Evolutionary conservation across 305 asterid genomes (phyloP), one percentile per base, ranked within the genome.

Genomic region (Fraxinus floribunda): DNA sequence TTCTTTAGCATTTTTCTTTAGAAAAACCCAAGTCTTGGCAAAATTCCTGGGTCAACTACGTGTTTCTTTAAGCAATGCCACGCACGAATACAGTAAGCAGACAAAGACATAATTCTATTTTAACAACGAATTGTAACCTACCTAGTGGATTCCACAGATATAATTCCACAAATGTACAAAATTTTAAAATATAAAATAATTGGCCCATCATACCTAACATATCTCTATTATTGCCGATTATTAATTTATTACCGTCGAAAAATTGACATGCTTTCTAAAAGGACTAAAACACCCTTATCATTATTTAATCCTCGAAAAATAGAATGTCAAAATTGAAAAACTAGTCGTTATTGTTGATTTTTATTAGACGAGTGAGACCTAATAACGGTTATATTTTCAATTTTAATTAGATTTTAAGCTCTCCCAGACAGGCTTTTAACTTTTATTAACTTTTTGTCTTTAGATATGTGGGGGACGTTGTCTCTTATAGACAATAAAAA

Each of bases 151-250:
- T 44, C 78, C 74, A 79, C 77, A 71, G 35, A 72, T 18, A n/a
- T 60, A 18, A 24, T n/a, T 76, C 82, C 83, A 81, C 38, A 66
- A 75, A 74, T 81, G 24, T 84, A 35, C 76, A 79, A 79, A 84
- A 83, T 75, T 35, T 15, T n/a, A n/a, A 44, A 60, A 16, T 15
- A 15, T 66, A 16, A 70, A 83, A 83, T 75, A 24, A 13, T 75
- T 81, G 80, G 79, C 87, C 89, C 80, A 83, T 81, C 82, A 75
- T 80, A 76, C 84, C 81, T 52, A 81, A 77, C 82, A 68, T 76
- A 24, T 64, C 76, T 57, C 71, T 52, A 75, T 84, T 78, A 80
- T 83, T 80, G 81, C 81, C 70, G 81, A 22, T 78, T 57, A 71
- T 82, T 22, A 85, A 2, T 29, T 89, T 41, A 41, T 41, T 49